Base-by-base conservation (phyloP, 441 rosid species). In the Erodium trifolium region DNA sequence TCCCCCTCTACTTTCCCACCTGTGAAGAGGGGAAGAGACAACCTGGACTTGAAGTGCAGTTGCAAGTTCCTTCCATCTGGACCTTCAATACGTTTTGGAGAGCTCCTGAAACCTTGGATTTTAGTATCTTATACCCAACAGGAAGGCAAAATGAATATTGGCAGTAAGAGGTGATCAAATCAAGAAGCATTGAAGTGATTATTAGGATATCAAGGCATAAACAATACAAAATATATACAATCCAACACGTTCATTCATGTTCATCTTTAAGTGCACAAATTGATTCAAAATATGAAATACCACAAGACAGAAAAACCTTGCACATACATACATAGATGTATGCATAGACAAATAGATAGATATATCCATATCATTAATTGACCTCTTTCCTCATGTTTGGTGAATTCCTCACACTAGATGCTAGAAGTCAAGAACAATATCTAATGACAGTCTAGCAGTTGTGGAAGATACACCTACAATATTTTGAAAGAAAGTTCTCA, bases 1-100 rank as follows among this genome's bases (percentile, higher is more conserved):
- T 94, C 99, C 65, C 99, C 99, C 77, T 94, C 99, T 27, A 94
- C 97, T 81, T 86, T 92, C 43, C 99, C 99, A 43, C 99, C 99
- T 0, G 99, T 94, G 81, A 87, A 94, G 72, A 94, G 91, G 8
- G 98, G 99, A 77, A 92, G 99, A 67, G 98, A 87, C 80, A 92
- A 70, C 82, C 93, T 88, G 63, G 98, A 86, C 78, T 83, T 86
- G 73, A 94, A 92, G 71, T 80, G 87, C 70, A 92, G 76, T 81
- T 82, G 91, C 71, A 94, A 76, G 69, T 82, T 90, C 62, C 86
- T 69, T 65, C 98, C 97, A 86, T 83, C 90, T 0, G 89, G 92
- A 72, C 95, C 98, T 83, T 92, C 98, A 72, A 92, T 85, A 75
- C 85, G 85, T 77, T 82, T 92, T 3, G 98, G 99, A n/a, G 98